Conservation (phyloP, 805 yeast species). For the Metschnikowia sp. region DNA sequence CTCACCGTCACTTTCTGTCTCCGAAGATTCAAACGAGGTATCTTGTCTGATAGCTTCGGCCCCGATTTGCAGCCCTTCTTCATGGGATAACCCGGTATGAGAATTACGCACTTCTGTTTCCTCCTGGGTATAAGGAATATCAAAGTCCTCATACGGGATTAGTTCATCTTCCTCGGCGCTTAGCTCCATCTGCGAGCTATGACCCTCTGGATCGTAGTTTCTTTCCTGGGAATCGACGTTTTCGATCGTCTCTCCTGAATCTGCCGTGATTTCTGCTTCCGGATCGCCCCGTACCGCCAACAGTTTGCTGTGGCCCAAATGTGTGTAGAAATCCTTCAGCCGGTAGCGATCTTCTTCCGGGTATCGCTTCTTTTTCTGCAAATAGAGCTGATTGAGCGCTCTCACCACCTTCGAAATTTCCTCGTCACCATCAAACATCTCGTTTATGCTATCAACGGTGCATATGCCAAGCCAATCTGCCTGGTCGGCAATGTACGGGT, state of each 20-base stretch:
- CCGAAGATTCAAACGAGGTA: background rate
- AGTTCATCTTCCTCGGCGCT: conserved; percentile 8
- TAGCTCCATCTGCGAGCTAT: conserved; percentile 1
- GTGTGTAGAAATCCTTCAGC: conserved; percentile 36
- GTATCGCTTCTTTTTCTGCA: conserved; percentile 27
- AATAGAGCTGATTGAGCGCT: conserved; percentile 34
- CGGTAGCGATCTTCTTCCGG: conserved; percentile 40
- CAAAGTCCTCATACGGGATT: conserved; percentile 13
- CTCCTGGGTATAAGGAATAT: conserved; percentile 5
- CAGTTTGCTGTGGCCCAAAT: conserved; percentile 26
- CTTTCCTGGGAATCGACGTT: conserved; percentile 4
- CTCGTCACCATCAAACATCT: conserved; percentile 33
- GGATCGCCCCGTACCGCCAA: conserved; percentile 14
- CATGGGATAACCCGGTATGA: background rate
- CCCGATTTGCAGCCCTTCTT: background rate
- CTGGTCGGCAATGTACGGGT: conserved; percentile 44
- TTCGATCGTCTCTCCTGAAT: background rate
- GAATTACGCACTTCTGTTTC: background rate
- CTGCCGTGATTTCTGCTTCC: background rate
- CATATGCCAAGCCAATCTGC: conserved; percentile 43
- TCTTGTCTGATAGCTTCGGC: background rate
- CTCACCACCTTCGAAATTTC: conserved; percentile 29
- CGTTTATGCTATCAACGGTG: conserved; percentile 33
- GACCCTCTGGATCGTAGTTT: conserved; percentile 2
- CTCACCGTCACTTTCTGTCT: background rate